phyloP scores from a whole-genome alignment of 441 rosid genomes.

The Gossypium lobatum region DNA sequence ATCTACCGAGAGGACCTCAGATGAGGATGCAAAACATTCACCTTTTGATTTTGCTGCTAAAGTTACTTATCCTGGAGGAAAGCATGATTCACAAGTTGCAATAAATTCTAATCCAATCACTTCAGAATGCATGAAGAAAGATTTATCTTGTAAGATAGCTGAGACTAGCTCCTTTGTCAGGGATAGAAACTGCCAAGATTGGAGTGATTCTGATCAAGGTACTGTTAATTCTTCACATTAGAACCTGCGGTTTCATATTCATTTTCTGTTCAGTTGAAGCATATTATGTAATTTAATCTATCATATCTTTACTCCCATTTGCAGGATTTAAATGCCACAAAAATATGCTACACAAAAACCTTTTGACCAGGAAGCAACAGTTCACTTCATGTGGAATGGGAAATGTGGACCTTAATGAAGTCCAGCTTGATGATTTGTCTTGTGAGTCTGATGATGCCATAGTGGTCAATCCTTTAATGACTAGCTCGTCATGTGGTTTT shows the following conservation, averaged over 20 bases:
- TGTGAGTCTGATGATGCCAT: slow-evolving; percentile 23
- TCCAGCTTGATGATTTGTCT: slow-evolving; percentile 32
- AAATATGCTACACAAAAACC: slow-evolving; percentile 10
- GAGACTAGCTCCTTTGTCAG: slow-evolving; percentile 18
- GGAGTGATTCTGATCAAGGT: slow-evolving; percentile 28
- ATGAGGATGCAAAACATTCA: not conserved
- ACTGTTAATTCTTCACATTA: not conserved
- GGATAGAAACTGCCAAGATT: slow-evolving; percentile 18
- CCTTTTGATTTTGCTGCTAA: not conserved
- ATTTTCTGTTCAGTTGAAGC: not conserved
- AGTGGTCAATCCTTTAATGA: slow-evolving; percentile 18
- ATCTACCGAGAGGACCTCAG: slow-evolving; percentile 16
- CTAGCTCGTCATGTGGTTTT: slow-evolving; percentile 20
- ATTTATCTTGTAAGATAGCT: slow-evolving; percentile 16
- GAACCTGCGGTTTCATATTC: not conserved
- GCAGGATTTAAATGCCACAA: slow-evolving; percentile 24
- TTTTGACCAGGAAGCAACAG: slow-evolving; percentile 17
- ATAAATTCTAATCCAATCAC: slow-evolving; percentile 18
- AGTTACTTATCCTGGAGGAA: slow-evolving; percentile 8
- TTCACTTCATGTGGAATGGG: slow-evolving; percentile 18
- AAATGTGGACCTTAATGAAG: slow-evolving; percentile 47
- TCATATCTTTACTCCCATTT: slow-evolving; percentile 3
- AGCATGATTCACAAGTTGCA: slow-evolving; percentile 23
- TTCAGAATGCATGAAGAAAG: slow-evolving; percentile 21
- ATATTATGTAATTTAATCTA: not conserved